Base-by-base conservation (phyloP, 495 filamentous ascomycete genomes). In the Aspergillus ostianus region DNA sequence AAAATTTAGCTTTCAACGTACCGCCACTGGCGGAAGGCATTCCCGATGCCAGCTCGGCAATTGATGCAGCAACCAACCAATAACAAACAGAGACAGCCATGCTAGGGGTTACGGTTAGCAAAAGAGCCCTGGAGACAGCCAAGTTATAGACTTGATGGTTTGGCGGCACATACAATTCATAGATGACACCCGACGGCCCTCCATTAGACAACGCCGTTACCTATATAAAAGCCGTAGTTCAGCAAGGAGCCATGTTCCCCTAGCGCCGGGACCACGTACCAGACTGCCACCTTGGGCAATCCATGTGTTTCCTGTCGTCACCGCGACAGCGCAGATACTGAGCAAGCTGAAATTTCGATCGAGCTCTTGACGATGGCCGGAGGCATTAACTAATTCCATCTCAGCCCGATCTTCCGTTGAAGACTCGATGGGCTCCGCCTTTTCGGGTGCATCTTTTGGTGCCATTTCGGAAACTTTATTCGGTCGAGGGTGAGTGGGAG, bases 1-100 rank as follows among this genome's bases (percentile, higher is more conserved):
- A 53, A 15, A 27, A 45, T 46, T 2, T 36, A 49, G 26, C 12
- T 46, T 17, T 17, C 18, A 7, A 61, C 66, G 19, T 61, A 68
- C 66, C 89, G 60, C 90, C 90, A 57, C 86, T 88, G n/a, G 86
- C 78, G 0, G 89, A 91, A 13, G 91, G 90, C 67, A 95, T 88
- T 6, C 88, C 83, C 5, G 90, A 92, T 27, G 90, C 90, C 61
- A 94, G 78, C 76, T 93, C 84, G 8, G 86, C 84, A 36, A 90
- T 82, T 4, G 82, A 86, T 4, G 84, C 80, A 0, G 80, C 79
- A 41, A 84, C 78, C 26, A 83, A 64, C 60, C 74, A 77, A 61
- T 84, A 84, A 53, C 78, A 83, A 18, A 81, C 54, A 4, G 79
- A 80, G 0, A 80, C 80, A 2, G 70, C 76, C 6, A 80, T 77